These are phyloP conservation scores for Phaffia tasmanica DNA, from an alignment of 768 basidiomycete species.

Conservation along the genomic window DNA sequence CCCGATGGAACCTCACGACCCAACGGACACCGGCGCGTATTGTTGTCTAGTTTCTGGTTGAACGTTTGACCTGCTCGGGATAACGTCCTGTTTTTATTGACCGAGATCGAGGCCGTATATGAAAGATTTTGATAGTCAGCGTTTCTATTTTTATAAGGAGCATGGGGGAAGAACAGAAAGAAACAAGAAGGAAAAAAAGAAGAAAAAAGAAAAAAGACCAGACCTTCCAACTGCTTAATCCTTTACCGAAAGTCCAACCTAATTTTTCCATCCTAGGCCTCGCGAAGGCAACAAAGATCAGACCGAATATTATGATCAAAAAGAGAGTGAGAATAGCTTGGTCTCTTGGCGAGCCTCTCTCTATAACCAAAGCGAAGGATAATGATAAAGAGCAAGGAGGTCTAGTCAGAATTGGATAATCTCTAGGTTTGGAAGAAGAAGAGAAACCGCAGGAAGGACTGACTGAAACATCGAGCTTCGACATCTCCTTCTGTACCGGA, in stretches of 20 bases:
- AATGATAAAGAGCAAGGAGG: neutral
- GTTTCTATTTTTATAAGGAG: no score
- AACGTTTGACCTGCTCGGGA: no score
- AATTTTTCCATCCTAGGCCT: neutral
- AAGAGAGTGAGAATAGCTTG: constrained; percentile 3
- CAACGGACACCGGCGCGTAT: no score
- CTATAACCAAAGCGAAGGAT: neutral
- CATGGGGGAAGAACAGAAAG: neutral
- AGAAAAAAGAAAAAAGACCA: neutral
- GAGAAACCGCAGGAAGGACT: constrained; percentile 36
- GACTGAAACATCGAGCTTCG: constrained; percentile 90
- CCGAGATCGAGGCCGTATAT: no score
- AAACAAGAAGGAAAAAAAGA: neutral
- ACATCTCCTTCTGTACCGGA: constrained; percentile 93
- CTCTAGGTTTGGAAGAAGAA: neutral
- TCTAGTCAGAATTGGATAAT: neutral
- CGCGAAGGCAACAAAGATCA: neutral
- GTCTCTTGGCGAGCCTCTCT: constrained; percentile 9
- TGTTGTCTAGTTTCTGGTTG: no score
- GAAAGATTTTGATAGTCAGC: no score
- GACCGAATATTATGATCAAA: neutral
- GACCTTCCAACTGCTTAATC: no score
- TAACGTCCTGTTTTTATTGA: no score
- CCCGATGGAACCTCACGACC: no score
- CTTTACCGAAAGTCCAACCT: no score